Base-by-base conservation (phyloP, 441 rosid genomes). In the Pelargonium fulgidum region DNA sequence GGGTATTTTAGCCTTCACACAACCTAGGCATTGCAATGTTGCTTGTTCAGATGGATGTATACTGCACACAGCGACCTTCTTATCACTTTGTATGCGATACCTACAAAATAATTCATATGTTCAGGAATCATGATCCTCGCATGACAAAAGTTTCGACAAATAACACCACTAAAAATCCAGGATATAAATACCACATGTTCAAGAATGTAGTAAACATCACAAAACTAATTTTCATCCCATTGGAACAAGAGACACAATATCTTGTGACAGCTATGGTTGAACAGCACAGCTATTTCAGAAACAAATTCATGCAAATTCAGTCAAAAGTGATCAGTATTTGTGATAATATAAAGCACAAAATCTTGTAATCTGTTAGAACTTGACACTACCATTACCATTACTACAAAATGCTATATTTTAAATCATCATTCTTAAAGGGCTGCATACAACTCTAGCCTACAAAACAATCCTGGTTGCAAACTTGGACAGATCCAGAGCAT, bases 31-130 rank as follows among this genome's bases (percentile, higher is more conserved):
- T 80, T 92, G 99, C 76, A 90, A 71, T 0, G 99, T 89, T 41
- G 99, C 99, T 76, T 81, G 97, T 70, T 91, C 97, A 48, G 96
- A 85, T 64, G 96, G 99, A 76, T 95, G 99, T 20, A 92, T 84
- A 69, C 98, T 92, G 66, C 99, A 95, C 62, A 88, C 70, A 45
- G 92, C 81, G 80, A 91, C 95, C 86, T 95, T 90, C 83, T 73
- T 89, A 82, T 92, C 98, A 73, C 96, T 92, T 75, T 95, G 96
- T 79, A 92, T 87, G 69, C 98, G 87, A 64, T 81, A 95, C 99
- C 99, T 95, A 80, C 80, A 81, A 76, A 73, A 69, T 65, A 33
- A n/a, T 61, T 66, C 10, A 61, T 62, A 2, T 47, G 68, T n/a
- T 65, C 62, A 39, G 20, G 68, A 7, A 61, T 12, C 47, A 16